Evolutionary conservation across 768 basidiomycete species (phyloP).

Genomic region (Pulveroboletus ravenelii): DNA sequence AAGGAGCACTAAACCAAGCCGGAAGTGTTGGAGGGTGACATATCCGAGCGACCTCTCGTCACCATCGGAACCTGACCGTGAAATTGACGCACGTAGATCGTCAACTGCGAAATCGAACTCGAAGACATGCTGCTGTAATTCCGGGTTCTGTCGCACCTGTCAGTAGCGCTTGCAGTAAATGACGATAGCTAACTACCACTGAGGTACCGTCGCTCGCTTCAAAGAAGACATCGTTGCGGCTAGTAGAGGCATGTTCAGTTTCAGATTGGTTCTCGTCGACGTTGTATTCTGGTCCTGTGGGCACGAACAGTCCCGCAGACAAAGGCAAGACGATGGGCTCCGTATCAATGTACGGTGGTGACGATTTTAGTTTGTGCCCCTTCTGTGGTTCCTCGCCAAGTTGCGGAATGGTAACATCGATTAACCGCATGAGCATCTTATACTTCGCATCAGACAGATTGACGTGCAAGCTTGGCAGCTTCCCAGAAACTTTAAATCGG

Average conservation of each 20-base stretch:
- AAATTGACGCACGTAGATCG: constrained; percentile 72
- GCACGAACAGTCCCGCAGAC: constrained; percentile 51
- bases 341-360: constrained; percentile 19
- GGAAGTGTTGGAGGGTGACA: constrained; percentile 74
- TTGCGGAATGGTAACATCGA: constrained; percentile 86
- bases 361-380: constrained; percentile 14
- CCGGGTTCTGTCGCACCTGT: constrained; percentile 24
- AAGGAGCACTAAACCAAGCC: constrained; percentile 65
- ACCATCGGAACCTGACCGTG: constrained; percentile 57
- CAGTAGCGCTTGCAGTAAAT: neutral
- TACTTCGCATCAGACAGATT: constrained; percentile 92
- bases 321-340: constrained; percentile 44
- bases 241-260: constrained; percentile 35
- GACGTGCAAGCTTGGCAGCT: constrained; percentile 79
- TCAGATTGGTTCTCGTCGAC: constrained; percentile 55
- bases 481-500: constrained; percentile 86
- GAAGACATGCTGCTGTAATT: constrained; percentile 57
- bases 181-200: constrained; percentile 38
- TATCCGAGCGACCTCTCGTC: constrained; percentile 74
- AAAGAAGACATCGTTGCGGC: constrained; percentile 58
- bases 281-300: constrained; percentile 59
- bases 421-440: constrained; percentile 84
- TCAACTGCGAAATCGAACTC: constrained; percentile 88
- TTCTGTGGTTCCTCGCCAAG: constrained; percentile 50
- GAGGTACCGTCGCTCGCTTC: constrained; percentile 62